Percentiles rank a stretch among this genome's conserved stretches.
These are phyloP conservation scores for Penstemon newberryi DNA, from an alignment of 257 asterid genomes.

Conservation along the genomic window DNA sequence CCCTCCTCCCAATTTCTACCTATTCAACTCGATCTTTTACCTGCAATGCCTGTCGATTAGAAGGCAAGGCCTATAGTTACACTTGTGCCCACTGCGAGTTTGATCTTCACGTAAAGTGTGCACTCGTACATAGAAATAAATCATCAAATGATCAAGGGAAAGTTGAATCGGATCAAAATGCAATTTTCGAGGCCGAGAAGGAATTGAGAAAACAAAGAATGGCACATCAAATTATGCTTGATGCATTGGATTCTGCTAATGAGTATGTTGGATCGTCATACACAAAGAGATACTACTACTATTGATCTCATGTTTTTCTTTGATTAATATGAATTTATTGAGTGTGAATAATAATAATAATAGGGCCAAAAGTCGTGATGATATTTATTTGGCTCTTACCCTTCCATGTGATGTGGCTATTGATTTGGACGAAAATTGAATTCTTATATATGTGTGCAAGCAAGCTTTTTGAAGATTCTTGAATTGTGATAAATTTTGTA, in stretches of 20 bases:
- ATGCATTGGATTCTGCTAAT: constrained; percentile 31
- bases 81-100: constrained; percentile 38
- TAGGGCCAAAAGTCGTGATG: too few relatives aligned
- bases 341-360: too few relatives aligned
- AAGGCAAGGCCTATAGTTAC: constrained; percentile 28
- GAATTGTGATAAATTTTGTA: too few relatives aligned
- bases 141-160: neutral
- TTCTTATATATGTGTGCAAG: too few relatives aligned
- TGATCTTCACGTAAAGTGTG: constrained; percentile 40
- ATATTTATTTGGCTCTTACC: too few relatives aligned
- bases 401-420: too few relatives aligned
- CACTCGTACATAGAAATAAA: neutral
- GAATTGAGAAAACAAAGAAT: constrained; percentile 14
- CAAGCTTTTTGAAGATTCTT: too few relatives aligned
- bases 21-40: constrained; percentile 22
- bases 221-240: constrained; percentile 19
- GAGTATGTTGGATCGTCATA: constrained; percentile 31
- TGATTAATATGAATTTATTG: too few relatives aligned
- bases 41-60: constrained; percentile 34
- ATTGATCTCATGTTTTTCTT: neutral
- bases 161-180: neutral
- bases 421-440: too few relatives aligned
- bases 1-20: constrained; percentile 39
- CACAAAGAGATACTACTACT: constrained; percentile 5
- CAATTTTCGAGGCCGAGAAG: constrained; percentile 15